Conservation (phyloP, 176 grass and related monocot species). For the Alloteropsis semialata region DNA sequence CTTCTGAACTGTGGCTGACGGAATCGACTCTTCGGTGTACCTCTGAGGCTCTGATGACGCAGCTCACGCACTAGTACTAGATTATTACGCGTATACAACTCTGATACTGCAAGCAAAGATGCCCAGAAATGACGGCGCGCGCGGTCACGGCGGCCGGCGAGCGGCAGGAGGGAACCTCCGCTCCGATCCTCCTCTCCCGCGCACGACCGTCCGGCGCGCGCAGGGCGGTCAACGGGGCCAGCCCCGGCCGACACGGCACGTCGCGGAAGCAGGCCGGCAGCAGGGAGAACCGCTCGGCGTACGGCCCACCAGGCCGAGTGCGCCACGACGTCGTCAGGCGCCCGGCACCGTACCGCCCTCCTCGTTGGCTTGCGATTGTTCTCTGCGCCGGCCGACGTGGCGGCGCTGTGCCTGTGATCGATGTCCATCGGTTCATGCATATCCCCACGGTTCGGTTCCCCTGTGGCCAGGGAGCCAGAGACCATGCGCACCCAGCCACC, state of each 20-base stretch:
- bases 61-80: no score
- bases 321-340: background rate
- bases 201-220: background rate
- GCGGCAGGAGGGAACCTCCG: background rate
- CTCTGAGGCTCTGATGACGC: background rate
- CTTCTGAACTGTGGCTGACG: background rate
- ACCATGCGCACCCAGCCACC: background rate
- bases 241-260: background rate
- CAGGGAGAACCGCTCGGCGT: background rate
- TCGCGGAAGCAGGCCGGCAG: background rate
- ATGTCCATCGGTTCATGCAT: background rate
- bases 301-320: background rate
- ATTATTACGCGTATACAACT: background rate
- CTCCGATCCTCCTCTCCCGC: background rate
- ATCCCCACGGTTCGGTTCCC: background rate
- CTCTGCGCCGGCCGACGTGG: conserved; percentile 8
- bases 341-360: background rate
- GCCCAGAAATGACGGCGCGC: background rate
- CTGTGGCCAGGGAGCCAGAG: background rate
- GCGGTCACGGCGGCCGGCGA: background rate
- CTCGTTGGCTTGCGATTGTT: conserved; percentile 26
- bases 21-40: background rate
- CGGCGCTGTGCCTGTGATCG: background rate
- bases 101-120: background rate
- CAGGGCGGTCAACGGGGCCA: background rate